phyloP scores from a whole-genome alignment of 345 rosid species.

The Gynandropsis gynandra region DNA sequence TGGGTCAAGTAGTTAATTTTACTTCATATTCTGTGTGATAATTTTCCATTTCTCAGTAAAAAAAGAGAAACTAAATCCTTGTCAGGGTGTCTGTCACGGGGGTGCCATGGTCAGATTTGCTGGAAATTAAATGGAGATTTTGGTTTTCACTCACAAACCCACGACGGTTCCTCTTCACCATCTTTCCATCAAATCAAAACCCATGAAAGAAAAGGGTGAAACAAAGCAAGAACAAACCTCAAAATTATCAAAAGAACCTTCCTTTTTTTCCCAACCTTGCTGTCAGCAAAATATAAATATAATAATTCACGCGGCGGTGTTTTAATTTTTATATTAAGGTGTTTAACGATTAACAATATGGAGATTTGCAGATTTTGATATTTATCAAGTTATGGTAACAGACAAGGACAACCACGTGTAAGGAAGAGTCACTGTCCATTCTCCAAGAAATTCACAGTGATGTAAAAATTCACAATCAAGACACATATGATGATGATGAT shows the following conservation, averaged over 20 bases:
- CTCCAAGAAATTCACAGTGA: conserved; percentile 17
- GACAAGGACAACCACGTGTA: conserved; percentile 49
- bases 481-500: conserved; percentile 20
- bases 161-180: conserved; percentile 8
- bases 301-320: conserved; percentile 8
- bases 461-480: conserved; percentile 7
- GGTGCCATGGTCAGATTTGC: conserved; percentile 55
- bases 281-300: not conserved
- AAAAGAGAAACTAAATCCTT: conserved; percentile 24
- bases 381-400: conserved; percentile 33
- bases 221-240: too few relatives aligned
- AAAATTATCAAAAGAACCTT: conserved; percentile 21
- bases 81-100: conserved; percentile 48
- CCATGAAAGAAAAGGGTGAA: conserved; percentile 13
- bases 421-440: conserved; percentile 43
- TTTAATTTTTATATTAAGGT: not conserved
- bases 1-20: conserved; percentile 22
- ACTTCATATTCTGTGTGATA: conserved; percentile 10
- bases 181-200: conserved; percentile 17
- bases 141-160: conserved; percentile 28
- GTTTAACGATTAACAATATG: conserved; percentile 23
- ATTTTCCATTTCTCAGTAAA: not conserved
- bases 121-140: conserved; percentile 32
- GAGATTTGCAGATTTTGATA: conserved; percentile 42
- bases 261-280: conserved; percentile 15